Evolutionary conservation across 768 basidiomycete genomes (phyloP).

Genomic region (Collybiopsis confluens): DNA sequence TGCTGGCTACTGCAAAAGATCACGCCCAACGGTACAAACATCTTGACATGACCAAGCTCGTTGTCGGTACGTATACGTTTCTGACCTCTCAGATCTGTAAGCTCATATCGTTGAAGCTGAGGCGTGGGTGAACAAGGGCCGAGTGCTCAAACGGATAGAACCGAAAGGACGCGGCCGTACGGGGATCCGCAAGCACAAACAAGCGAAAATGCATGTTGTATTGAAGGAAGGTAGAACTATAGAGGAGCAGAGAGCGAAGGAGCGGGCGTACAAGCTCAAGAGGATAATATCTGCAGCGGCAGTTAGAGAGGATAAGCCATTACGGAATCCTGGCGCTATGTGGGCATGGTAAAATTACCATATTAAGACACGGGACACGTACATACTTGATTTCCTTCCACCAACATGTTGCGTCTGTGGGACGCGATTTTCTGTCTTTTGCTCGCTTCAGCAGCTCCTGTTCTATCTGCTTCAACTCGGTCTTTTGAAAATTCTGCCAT

Average conservation of each 20-base stretch:
- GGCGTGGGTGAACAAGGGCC: slow-evolving; percentile 92
- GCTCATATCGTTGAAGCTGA: slow-evolving; percentile 54
- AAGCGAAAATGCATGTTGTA: slow-evolving; percentile 70
- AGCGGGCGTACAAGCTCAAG: slow-evolving; percentile 62
- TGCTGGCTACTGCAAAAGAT: slow-evolving; percentile 82
- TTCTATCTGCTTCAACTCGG: slow-evolving; percentile 33
- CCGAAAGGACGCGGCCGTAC: slow-evolving; percentile 78
- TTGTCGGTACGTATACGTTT: slow-evolving; percentile 61
- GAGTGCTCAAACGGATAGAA: slow-evolving; percentile 62
- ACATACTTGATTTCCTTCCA: slow-evolving; percentile 16
- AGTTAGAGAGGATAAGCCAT: slow-evolving; percentile 74
- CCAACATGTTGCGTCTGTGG: slow-evolving; percentile 47
- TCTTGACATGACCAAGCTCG: slow-evolving; percentile 63
- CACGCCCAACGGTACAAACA: slow-evolving; percentile 79
- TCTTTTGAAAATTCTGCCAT: slow-evolving; percentile 88
- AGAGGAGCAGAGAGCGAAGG: slow-evolving; percentile 60
- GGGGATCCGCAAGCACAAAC: slow-evolving; percentile 75
- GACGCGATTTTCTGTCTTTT: slow-evolving; percentile 44
- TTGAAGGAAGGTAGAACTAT: slow-evolving; percentile 79
- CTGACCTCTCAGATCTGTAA: neutral
- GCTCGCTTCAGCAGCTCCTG: slow-evolving; percentile 33
- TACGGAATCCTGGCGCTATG: slow-evolving; percentile 64
- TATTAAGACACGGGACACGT: slow-evolving; percentile 22
- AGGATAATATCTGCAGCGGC: slow-evolving; percentile 77
- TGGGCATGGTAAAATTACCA: slow-evolving; percentile 69